Evolutionary conservation across 306 rosid genomes (phyloP), one percentile per base, ranked within the genome.

Genomic region (Inga leiocalycina): DNA sequence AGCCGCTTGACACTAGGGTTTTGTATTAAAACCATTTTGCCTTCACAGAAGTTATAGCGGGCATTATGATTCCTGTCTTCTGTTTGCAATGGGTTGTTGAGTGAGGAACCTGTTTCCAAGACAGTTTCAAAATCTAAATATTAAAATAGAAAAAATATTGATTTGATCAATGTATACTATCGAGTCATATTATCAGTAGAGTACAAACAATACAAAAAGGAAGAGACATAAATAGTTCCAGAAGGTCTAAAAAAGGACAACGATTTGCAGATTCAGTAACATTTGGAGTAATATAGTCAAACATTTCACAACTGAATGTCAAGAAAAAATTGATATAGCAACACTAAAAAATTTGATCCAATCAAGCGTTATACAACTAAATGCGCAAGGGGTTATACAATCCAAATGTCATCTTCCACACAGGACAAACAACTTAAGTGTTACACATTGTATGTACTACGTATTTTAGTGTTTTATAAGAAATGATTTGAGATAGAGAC

Each of bases 71-170:
- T 57, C 76, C 10, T 70, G 67, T 75, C 80, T 78, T 83, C 78
- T 45, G 27, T 83, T 81, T 69, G 73, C 82, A 81, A 75, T 78
- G 73, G 89, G 86, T 64, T 88, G 80, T 65, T 80, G 82, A 78
- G 14, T 79, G 72, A 88, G 86, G 81, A 83, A 88, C 87, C 91
- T 88, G 82, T 83, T 62, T 44, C 19, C 80, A 77, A 1, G 46
- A 61, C 72, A 77, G 59, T 2, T 77, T 11, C 34, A 61, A 41
- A 24, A 59, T 22, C 2, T 39, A 51, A 41, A 56, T 39, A 20
- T 59, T 30, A 20, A 41, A 11, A 41, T 22, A 41, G 41, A 39
- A 59, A 49, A 32, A 13, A 17, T 57, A 1, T 56, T 57, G 49
- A 32, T 17, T 32, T 52, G 48, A 54, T 34, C 45, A 52, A 74